Conservation (phyloP, 2,329 filamentous ascomycete genomes). For the Calonectria montana region DNA sequence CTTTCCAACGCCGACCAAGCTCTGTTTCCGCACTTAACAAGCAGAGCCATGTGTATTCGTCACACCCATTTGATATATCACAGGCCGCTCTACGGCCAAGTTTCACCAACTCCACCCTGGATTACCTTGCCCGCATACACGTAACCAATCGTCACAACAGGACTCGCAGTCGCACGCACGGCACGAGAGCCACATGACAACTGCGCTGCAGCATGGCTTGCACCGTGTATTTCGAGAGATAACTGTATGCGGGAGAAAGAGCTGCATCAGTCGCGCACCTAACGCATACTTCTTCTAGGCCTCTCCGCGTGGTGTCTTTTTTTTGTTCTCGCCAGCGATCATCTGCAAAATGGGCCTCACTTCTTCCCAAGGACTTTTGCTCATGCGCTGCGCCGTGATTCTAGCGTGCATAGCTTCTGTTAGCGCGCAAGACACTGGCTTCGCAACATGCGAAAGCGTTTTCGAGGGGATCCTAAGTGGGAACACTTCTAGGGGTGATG, state of each 20-base stretch:
- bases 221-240: neutral
- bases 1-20: neutral
- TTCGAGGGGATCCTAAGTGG: neutral
- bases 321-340: neutral
- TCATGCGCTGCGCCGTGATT: neutral
- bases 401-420: neutral
- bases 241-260: neutral
- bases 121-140: neutral
- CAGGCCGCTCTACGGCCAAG: conserved; percentile 2
- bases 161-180: neutral
- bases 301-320: neutral
- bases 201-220: neutral
- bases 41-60: neutral
- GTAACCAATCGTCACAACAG: neutral
- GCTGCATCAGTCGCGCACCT: neutral
- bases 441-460: neutral
- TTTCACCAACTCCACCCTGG: conserved; percentile 1
- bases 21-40: neutral
- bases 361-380: neutral
- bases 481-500: neutral
- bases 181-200: neutral
- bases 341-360: conserved; percentile 1
- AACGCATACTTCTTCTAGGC: neutral
- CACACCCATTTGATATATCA: neutral
- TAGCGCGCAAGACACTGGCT: neutral